Conservation (phyloP, 2,329 filamentous ascomycete genomes). For the Cucurbitaria berberidis region DNA sequence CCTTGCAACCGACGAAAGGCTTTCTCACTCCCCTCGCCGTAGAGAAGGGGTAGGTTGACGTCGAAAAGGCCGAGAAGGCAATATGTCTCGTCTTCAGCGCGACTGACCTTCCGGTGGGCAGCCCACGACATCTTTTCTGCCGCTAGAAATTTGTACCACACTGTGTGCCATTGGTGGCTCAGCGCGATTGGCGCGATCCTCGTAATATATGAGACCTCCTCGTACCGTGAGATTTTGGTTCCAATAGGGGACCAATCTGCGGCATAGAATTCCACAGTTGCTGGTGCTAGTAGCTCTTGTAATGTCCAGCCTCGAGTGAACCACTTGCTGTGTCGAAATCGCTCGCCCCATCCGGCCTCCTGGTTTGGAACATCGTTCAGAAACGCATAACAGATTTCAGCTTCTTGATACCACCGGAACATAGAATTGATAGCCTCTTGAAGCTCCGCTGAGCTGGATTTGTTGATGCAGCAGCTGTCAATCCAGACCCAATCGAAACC, state of each 20-base stretch:
- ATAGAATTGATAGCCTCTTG: constrained; percentile 22
- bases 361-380: constrained; percentile 1
- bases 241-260: constrained; percentile 2
- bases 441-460: constrained; percentile 15
- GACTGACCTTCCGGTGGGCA: not conserved
- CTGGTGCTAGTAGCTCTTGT: no score
- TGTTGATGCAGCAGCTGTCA: constrained; percentile 27
- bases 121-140: not conserved
- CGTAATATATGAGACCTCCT: not conserved
- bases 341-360: not conserved
- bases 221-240: not conserved
- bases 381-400: constrained; percentile 10
- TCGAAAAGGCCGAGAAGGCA: constrained; percentile 24
- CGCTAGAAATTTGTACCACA: no score
- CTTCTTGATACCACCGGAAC: constrained; percentile 16
- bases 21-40: constrained; percentile 28
- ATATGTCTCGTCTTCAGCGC: constrained; percentile 14
- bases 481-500: constrained; percentile 12
- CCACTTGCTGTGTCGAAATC: not conserved
- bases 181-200: not conserved
- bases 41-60: constrained; percentile 21
- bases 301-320: no score
- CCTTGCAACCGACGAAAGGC: constrained; percentile 20
- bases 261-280: constrained; percentile 5
- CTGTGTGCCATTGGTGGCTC: not conserved